A percentile compares a stretch with the other conserved stretches of the same genome.
Conservation (phyloP, 2,329 filamentous ascomycete species). For the Hypoxylon sp. region DNA sequence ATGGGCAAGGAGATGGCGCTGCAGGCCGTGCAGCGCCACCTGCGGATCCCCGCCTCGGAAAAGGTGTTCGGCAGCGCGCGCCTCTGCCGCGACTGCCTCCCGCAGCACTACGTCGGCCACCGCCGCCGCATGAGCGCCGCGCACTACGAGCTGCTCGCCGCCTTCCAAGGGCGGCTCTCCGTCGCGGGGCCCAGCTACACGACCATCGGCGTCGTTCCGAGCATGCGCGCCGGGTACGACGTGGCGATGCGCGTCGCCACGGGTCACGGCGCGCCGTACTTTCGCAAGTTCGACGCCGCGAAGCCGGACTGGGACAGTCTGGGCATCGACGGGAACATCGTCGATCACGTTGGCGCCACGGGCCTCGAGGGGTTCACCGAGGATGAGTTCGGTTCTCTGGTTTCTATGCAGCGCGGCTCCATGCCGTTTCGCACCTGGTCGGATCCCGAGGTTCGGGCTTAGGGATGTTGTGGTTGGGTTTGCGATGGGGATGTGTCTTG, state of each 20-base stretch:
- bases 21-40: constrained; percentile 74
- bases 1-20: constrained; percentile 76
- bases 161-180: constrained; percentile 70
- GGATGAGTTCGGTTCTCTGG: neutral
- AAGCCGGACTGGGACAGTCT: no score
- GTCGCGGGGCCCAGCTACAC: constrained; percentile 68
- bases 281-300: constrained; percentile 20
- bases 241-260: constrained; percentile 51
- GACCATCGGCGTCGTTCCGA: constrained; percentile 59
- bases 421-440: neutral
- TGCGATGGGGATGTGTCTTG: no score
- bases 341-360: neutral
- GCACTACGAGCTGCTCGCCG: constrained; percentile 60
- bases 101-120: constrained; percentile 89
- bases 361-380: constrained; percentile 23
- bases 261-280: constrained; percentile 36
- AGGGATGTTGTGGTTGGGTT: no score
- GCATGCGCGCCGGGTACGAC: constrained; percentile 60
- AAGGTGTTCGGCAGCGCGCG: constrained; percentile 69
- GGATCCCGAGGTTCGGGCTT: no score
- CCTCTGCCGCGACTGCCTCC: constrained; percentile 76
- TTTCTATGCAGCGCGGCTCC: neutral
- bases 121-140: constrained; percentile 65
- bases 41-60: constrained; percentile 69
- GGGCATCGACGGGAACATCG: neutral